Percentiles rank a stretch among this genome's conserved stretches.
Conservation (phyloP, 2,329 filamentous ascomycete genomes). For the Didymella lethalis region DNA sequence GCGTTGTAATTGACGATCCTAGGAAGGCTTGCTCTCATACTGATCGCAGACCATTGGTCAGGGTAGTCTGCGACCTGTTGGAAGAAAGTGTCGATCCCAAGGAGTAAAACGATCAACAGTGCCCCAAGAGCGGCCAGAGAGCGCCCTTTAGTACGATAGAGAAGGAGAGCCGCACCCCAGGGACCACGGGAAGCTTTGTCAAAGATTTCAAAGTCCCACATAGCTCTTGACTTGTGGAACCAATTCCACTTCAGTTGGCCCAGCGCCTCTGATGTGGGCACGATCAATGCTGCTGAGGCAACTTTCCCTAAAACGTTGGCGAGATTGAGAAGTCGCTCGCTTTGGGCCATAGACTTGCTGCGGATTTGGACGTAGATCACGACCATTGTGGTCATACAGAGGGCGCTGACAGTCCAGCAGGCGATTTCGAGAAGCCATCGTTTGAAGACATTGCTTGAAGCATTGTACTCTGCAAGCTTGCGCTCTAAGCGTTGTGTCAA, state of each 20-base stretch:
- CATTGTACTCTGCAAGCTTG: constrained; percentile 24
- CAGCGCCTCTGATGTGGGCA: constrained; percentile 36
- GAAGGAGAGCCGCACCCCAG: constrained; percentile 15
- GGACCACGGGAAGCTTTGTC: constrained; percentile 34
- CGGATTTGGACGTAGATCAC: constrained; percentile 2
- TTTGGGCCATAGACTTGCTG: background rate
- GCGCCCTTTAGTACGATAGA: background rate
- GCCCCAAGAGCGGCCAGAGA: constrained; percentile 4
- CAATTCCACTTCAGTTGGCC: constrained; percentile 43
- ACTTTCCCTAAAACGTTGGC: constrained; percentile 28
- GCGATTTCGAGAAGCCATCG: constrained; percentile 28
- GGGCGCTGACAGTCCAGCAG: constrained; percentile 26
- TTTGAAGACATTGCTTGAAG: constrained; percentile 22
- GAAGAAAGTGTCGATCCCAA: constrained; percentile 43
- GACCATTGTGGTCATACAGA: constrained; percentile 22
- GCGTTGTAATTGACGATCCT: no score
- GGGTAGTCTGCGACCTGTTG: constrained; percentile 33
- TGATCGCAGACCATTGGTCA: background rate
- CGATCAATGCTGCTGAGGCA: constrained; percentile 29
- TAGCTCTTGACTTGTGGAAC: constrained; percentile 26
- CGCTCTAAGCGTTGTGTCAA: constrained; percentile 27
- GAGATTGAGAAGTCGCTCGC: no score
- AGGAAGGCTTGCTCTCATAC: no score
- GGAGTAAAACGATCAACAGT: constrained; percentile 6
- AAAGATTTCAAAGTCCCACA: constrained; percentile 46